Evolutionary conservation across 129 eudicot genomes (phyloP).

Genomic region (Rutidosis leptorrhynchoides): DNA sequence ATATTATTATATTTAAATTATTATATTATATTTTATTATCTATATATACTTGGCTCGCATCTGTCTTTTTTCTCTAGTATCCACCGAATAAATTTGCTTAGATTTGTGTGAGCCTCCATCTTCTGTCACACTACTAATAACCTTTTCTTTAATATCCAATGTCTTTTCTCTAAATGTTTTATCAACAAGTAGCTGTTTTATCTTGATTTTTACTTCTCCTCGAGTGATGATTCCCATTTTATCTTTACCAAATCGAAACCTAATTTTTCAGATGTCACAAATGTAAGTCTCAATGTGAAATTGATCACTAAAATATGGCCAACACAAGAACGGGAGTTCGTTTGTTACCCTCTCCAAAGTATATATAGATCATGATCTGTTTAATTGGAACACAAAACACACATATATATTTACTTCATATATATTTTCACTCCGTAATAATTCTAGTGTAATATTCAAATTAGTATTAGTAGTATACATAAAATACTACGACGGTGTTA

Average conservation of each 20-base stretch:
- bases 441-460: too few relatives aligned
- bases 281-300: slow-evolving; percentile 43
- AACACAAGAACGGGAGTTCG: slow-evolving; percentile 60
- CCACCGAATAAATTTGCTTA: slow-evolving; percentile 40
- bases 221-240: slow-evolving; percentile 34
- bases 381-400: too few relatives aligned
- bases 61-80: slow-evolving; percentile 25
- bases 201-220: slow-evolving; percentile 41
- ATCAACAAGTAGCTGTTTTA: slow-evolving; percentile 37
- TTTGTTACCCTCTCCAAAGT: slow-evolving; percentile 49
- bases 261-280: slow-evolving; percentile 51
- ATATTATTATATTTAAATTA: too few relatives aligned
- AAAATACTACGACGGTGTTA: too few relatives aligned
- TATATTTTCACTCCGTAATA: too few relatives aligned
- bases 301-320: slow-evolving; percentile 72
- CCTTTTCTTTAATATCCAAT: slow-evolving; percentile 33
- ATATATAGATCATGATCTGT: too few relatives aligned
- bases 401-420: too few relatives aligned
- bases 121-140: slow-evolving; percentile 1
- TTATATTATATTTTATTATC: not conserved
- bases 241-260: slow-evolving; percentile 40
- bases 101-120: slow-evolving; percentile 45
- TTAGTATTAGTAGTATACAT: too few relatives aligned
- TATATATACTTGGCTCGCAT: not conserved
- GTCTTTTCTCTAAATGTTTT: slow-evolving; percentile 33